Evolutionary conservation across 2,329 filamentous ascomycete species (phyloP).

Genomic region (Penicillium sp.): DNA sequence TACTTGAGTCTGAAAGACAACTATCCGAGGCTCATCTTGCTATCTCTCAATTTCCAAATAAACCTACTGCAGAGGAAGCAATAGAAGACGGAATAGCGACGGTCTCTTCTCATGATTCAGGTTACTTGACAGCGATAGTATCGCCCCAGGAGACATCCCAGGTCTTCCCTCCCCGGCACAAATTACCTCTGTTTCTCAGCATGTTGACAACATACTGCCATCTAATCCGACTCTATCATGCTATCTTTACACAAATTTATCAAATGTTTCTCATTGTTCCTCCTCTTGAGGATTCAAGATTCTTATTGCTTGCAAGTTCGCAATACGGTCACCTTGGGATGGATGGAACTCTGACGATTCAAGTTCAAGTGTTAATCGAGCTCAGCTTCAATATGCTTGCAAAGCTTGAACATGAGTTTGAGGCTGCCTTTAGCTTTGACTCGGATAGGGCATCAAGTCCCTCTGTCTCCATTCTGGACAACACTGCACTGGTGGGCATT

Average conservation of each 20-base stretch:
- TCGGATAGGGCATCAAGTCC: not conserved
- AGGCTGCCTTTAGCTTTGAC: not conserved
- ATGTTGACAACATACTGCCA: conserved; percentile 27
- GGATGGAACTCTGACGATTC: conserved; percentile 17
- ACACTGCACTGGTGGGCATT: conserved; percentile 16
- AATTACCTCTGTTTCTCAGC: conserved; percentile 20
- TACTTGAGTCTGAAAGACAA: conserved; percentile 14
- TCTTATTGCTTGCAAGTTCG: conserved; percentile 23
- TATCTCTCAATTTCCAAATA: not conserved
- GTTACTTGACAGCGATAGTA: conserved; percentile 17
- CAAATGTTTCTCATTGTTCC: conserved; percentile 26
- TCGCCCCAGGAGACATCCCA: not conserved
- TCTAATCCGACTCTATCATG: conserved; percentile 24
- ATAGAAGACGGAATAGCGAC: conserved; percentile 13
- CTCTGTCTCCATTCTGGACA: not conserved
- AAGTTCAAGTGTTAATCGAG: conserved; percentile 23
- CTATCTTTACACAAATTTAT: conserved; percentile 27
- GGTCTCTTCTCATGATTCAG: conserved; percentile 21
- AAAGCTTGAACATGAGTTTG: conserved; percentile 21
- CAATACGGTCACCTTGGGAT: conserved; percentile 19
- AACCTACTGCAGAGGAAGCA: not conserved
- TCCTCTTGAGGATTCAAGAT: conserved; percentile 18
- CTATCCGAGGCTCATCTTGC: not conserved
- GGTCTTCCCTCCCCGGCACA: not conserved
- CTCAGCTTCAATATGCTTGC: conserved; percentile 21